Evolutionary conservation across 2,329 filamentous ascomycete species (phyloP), one percentile per base, ranked within the genome.

Genomic region (Colletotrichum spinosum): DNA sequence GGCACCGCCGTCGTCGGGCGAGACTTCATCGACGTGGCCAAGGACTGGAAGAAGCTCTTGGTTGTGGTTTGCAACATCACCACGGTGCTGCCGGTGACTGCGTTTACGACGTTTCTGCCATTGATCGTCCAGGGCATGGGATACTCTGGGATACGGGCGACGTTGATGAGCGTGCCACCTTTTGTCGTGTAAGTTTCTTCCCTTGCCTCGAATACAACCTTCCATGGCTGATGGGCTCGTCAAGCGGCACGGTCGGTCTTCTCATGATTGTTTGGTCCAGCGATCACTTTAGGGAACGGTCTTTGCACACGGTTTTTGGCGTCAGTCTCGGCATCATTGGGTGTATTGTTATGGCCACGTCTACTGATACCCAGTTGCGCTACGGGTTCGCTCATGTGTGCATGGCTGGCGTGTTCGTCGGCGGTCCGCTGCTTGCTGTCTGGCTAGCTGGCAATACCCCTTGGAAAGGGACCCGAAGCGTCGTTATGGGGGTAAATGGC

Each of bases 381-480:
- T 71, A 71, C 61, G 70, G 68, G 1, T 71, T 71, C 25, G 62
- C 68, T 7, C 65, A 71, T 46, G 69, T 71, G 2, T 71, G 70
- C 60, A 69, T 71, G 58, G 41, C 69, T 2, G 70, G 70, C 37
- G 66, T 71, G 2, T 86, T 83, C 64, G 80, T 86, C 42, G 82
- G 84, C 0, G 82, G 79, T 1, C 84, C 84, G 15, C 54, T 56
- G 0, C 75, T 87, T 1, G 83, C 86, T 0, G 83, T 84, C 0
- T 87, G 84, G 84, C 78, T 86, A 3, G 80, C 82, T 1, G 83
- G 81, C 33, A 87, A 86, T 68, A 85, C 82, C 4, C 83, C 83
- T 0, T 80, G 81, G 52, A 83, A 83, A 0, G 84, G 84, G 8
- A 85, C 44, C 2, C 48, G 54, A 34, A 56, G 54, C 34, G 54